Percentiles rank a stretch among this genome's conserved stretches.
Conservation (phyloP, 2,329 filamentous ascomycete species). For the Botryotinia narcissicola region DNA sequence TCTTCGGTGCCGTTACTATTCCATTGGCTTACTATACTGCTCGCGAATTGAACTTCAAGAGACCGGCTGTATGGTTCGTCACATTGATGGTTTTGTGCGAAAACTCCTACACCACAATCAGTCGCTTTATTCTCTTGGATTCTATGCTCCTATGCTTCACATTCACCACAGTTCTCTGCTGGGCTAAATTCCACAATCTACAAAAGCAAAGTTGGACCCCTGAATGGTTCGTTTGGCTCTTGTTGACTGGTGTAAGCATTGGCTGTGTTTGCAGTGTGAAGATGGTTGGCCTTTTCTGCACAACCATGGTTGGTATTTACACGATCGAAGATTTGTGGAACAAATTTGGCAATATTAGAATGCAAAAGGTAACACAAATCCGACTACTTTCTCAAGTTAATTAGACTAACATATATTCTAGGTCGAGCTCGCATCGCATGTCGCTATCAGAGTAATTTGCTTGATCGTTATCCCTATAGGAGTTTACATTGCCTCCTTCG, state of each 20-base stretch:
- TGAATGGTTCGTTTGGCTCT: constrained; percentile 94
- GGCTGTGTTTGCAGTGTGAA: constrained; percentile 98
- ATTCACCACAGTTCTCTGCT: constrained; percentile 95
- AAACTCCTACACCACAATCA: constrained; percentile 99
- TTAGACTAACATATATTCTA: constrained; percentile 35
- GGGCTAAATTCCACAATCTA: constrained; percentile 92
- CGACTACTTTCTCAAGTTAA: not conserved
- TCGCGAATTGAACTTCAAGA: constrained; percentile 81
- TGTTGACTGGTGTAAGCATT: constrained; percentile 91
- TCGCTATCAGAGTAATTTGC: constrained; percentile 76
- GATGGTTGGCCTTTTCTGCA: constrained; percentile 95
- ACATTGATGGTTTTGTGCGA: constrained; percentile 97
- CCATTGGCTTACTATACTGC: constrained; percentile 95
- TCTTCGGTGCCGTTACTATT: constrained; percentile 89
- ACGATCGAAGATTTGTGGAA: constrained; percentile 96
- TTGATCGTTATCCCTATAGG: constrained; percentile 85
- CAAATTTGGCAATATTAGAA: constrained; percentile 92
- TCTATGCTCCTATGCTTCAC: constrained; percentile 99
- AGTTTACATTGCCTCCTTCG: constrained; percentile 96
- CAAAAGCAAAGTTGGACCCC: constrained; percentile 81
- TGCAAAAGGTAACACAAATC: constrained; percentile 65
- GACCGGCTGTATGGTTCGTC: constrained; percentile 89
- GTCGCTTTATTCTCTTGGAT: constrained; percentile 94
- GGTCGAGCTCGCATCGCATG: constrained; percentile 69
- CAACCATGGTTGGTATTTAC: constrained; percentile 90